A percentile compares a stretch with the other conserved stretches of the same genome.
Conservation (phyloP, 768 basidiomycete genomes). For the Neoboletus subvelutipes region DNA sequence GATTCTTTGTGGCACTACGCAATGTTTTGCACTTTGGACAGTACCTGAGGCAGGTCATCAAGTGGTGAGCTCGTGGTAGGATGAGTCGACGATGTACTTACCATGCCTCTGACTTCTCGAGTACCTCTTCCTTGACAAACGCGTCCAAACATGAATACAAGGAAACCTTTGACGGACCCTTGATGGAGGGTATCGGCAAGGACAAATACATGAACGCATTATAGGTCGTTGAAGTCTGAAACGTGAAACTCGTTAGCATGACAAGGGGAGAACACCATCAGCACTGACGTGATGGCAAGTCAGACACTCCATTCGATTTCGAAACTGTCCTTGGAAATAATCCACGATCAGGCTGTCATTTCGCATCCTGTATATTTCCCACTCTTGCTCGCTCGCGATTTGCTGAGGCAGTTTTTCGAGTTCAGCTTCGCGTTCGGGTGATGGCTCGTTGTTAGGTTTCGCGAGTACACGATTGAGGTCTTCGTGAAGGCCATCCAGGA, state of each 20-base stretch:
- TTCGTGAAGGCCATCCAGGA: slow-evolving; percentile 90
- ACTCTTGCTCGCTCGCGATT: slow-evolving; percentile 90
- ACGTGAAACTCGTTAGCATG: slow-evolving; percentile 10
- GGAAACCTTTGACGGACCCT: slow-evolving; percentile 56
- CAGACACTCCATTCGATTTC: slow-evolving; percentile 84
- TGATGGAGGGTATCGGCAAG: slow-evolving; percentile 76
- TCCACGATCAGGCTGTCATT: slow-evolving; percentile 96
- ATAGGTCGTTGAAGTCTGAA: slow-evolving; percentile 93
- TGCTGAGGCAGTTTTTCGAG: slow-evolving; percentile 84
- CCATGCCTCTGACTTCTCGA: slow-evolving; percentile 96
- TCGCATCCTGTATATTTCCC: slow-evolving; percentile 83
- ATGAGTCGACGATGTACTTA: slow-evolving; percentile 34
- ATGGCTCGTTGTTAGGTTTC: slow-evolving; percentile 62
- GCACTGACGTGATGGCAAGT: slow-evolving; percentile 79
- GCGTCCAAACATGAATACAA: slow-evolving; percentile 83
- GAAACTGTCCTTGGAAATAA: slow-evolving; percentile 96
- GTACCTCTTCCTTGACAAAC: slow-evolving; percentile 86
- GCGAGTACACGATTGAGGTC: slow-evolving; percentile 80
- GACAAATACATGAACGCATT: slow-evolving; percentile 96
- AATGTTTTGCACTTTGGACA: slow-evolving; percentile 92
- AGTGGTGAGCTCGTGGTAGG: not conserved
- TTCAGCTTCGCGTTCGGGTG: slow-evolving; percentile 82
- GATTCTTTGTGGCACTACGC: slow-evolving; percentile 79
- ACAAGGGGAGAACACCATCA: not conserved
- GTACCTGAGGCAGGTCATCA: slow-evolving; percentile 56